phyloP scores from a whole-genome alignment of 352 stramenopile species.

The Blastocystis sp. region DNA sequence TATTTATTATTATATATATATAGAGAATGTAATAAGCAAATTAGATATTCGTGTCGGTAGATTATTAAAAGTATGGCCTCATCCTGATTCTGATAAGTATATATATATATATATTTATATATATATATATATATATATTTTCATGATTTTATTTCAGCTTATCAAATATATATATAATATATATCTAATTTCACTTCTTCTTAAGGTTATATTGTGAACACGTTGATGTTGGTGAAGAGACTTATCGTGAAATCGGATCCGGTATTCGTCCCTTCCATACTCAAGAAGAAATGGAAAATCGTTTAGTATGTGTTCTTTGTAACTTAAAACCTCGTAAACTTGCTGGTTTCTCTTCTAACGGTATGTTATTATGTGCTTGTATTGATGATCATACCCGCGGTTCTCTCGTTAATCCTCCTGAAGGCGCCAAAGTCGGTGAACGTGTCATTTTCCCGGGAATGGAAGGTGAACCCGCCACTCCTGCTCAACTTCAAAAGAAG shows the following conservation, averaged over 20 bases:
- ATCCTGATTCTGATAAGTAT: conserved; percentile 64
- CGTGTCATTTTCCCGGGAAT: conserved; percentile 35
- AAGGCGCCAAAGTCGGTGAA: conserved; percentile 47
- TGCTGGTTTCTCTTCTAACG: conserved; percentile 65
- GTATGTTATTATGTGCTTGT: conserved; percentile 67
- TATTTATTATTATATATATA: no score
- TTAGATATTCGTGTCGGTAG: conserved; percentile 68
- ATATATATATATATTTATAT: conserved; percentile 11
- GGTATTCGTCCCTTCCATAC: conserved; percentile 40
- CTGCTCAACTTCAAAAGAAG: conserved; percentile 32
- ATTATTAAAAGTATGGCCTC: conserved; percentile 70
- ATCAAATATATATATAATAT: background rate
- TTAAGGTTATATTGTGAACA: conserved; percentile 64
- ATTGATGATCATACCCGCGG: conserved; percentile 47
- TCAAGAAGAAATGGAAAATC: conserved; percentile 42
- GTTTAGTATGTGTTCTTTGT: conserved; percentile 61
- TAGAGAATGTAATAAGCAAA: no score
- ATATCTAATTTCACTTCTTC: no score
- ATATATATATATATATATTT: conserved; percentile 33
- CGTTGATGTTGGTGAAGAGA: conserved; percentile 66
- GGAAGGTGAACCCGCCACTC: conserved; percentile 8
- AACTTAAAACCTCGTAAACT: conserved; percentile 70
- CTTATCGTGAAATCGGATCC: conserved; percentile 55
- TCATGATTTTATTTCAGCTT: conserved; percentile 5
- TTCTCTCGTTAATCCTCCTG: conserved; percentile 58